phyloP scores from a whole-genome alignment of 306 rosid species.

The Sicyos edulis region DNA sequence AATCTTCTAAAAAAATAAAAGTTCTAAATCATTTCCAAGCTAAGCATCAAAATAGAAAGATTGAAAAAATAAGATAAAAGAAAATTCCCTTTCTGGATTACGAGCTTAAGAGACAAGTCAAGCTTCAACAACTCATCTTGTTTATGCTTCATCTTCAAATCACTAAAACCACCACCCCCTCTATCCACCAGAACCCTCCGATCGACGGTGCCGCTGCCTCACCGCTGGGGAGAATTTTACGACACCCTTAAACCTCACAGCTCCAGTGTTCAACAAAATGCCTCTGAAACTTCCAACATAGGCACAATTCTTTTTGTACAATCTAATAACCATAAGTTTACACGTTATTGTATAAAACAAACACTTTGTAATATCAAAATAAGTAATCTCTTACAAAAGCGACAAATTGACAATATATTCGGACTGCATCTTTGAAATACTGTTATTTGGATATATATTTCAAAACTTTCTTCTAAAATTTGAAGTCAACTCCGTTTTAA shows the following conservation, averaged over 20 bases:
- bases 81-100: constrained; percentile 29
- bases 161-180: constrained; percentile 12
- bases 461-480: no score
- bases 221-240: constrained; percentile 33
- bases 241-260: constrained; percentile 36
- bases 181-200: constrained; percentile 42
- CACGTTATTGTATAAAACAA: no score
- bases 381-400: no score
- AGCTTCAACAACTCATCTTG: constrained; percentile 72
- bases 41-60: constrained; percentile 10
- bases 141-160: constrained; percentile 40
- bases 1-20: constrained; percentile 19
- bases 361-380: no score
- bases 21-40: constrained; percentile 14
- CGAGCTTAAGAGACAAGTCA: constrained; percentile 92
- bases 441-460: no score
- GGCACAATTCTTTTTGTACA: background rate
- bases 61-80: constrained; percentile 5
- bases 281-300: constrained; percentile 29
- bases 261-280: constrained; percentile 30
- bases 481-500: no score
- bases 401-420: no score
- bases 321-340: no score
- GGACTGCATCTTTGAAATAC: no score
- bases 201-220: constrained; percentile 34